Evolutionary conservation across 179 eudicot species (phyloP).

Genomic region (Spergularia azorica): DNA sequence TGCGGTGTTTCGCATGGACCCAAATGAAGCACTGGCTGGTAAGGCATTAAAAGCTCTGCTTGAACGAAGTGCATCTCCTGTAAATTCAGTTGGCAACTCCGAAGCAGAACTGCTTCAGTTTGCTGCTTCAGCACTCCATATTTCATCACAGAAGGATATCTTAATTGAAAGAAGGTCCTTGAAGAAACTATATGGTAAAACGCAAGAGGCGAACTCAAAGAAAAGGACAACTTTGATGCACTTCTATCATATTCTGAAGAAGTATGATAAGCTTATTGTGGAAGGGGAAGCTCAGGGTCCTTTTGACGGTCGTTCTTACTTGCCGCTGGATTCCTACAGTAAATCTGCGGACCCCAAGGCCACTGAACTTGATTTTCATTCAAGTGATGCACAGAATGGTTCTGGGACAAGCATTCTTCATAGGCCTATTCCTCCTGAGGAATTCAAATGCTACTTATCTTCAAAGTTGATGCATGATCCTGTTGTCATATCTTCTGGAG

Average conservation of each 20-base stretch:
- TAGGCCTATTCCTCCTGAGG: constrained; percentile 50
- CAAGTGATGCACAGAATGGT: constrained; percentile 20
- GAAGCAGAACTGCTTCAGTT: constrained; percentile 51
- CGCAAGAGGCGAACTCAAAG: constrained; percentile 38
- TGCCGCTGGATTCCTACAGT: constrained; percentile 23
- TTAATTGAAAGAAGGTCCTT: constrained; percentile 73
- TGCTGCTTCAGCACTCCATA: constrained; percentile 55
- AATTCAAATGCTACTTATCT: constrained; percentile 71
- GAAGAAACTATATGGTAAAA: constrained; percentile 51
- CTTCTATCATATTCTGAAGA: constrained; percentile 51
- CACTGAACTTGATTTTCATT: constrained; percentile 26
- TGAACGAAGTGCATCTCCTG: constrained; percentile 41
- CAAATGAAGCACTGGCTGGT: constrained; percentile 75
- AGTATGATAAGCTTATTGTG: constrained; percentile 44
- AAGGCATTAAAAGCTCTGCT: constrained; percentile 52
- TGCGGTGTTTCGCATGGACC: constrained; percentile 46
- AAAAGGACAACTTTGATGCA: constrained; percentile 51
- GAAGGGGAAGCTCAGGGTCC: constrained; percentile 33
- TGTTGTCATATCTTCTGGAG: constrained; percentile 74
- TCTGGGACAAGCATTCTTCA: constrained; percentile 25
- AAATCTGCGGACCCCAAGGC: constrained; percentile 14
- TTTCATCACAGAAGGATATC: constrained; percentile 61
- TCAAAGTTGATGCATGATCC: constrained; percentile 72
- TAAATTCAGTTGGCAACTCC: constrained; percentile 40
- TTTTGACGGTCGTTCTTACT: constrained; percentile 20